Base-by-base conservation (phyloP, 2,329 filamentous ascomycete genomes). In the Penicillium rolfsii region DNA sequence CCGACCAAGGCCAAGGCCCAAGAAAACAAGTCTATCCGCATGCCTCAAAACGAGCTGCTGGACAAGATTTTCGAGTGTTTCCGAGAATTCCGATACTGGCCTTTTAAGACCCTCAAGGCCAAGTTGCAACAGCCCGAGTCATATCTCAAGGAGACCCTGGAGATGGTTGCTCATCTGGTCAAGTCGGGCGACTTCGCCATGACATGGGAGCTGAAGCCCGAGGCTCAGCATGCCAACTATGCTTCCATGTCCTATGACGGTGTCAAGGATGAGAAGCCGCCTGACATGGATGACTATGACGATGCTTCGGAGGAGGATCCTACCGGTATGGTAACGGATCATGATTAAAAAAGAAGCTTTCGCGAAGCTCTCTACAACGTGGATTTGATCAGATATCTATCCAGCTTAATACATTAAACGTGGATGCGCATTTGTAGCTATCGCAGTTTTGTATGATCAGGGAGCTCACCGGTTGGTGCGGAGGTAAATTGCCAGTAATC, bases 81-180 rank as follows among this genome's bases (percentile, higher is more conserved):
- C 86, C 86, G 89, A 59, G 82, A 90, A 71, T 96, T 90, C 82
- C 88, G 89, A 70, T 98, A 95, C 78, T 99, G 94, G 93, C 88
- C 90, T n/a, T 91, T 98, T 83, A 93, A 91, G 73, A 87, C 90
- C 5, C 85, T 99, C 68, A 91, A 92, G 65, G 83, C 87, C 54
- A 82, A 85, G 62, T 85, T 96, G 41, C 86, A 89, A 61, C 95
- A 99, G 78, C 95, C 95, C 1, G 95, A 98, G 74, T 88, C 90
- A n/a, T 98, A 93, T 76, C 85, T 99, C 63, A 92, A 94, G 57
- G 87, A 95, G 73, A 89, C 89, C 0, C 80, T 99, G 67, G 90
- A 93, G 64, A 88, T 92, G 72, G 86, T 98, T 61, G 94, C 92
- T 0, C 86, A 90, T 22, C 80, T 97, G 62, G 89, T 96, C 74